Evolutionary conservation across 164 flowering plant genomes (phyloP).

Genomic region (Tinospora cordifolia): DNA sequence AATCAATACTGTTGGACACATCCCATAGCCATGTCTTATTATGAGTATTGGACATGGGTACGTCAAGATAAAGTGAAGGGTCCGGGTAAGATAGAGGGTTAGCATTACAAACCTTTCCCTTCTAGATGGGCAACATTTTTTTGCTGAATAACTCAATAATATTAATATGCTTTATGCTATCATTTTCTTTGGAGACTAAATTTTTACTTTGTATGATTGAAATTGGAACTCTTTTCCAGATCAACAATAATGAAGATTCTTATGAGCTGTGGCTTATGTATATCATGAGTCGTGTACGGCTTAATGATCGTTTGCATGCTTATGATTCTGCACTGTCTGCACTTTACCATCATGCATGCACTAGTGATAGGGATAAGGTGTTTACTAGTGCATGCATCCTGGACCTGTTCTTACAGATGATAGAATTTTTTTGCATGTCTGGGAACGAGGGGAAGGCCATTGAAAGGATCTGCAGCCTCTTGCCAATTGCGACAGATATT

Average conservation of each 20-base stretch:
- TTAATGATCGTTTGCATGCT: conserved; percentile 49
- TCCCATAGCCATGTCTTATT: too few relatives aligned
- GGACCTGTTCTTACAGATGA: conserved; percentile 75
- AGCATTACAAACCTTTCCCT: too few relatives aligned
- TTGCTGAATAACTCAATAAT: background rate
- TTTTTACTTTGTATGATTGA: conserved; percentile 21
- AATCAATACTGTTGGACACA: too few relatives aligned
- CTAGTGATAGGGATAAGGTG: conserved; percentile 25
- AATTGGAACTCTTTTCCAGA: conserved; percentile 37
- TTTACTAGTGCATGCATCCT: conserved; percentile 66
- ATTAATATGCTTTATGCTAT: background rate
- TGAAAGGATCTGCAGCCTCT: conserved; percentile 31
- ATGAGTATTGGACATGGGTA: too few relatives aligned
- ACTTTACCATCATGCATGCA: conserved; percentile 37
- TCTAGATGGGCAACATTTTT: too few relatives aligned
- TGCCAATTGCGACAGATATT: conserved; percentile 22
- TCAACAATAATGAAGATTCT: conserved; percentile 47
- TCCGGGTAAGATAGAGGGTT: too few relatives aligned
- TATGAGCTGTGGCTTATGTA: conserved; percentile 86
- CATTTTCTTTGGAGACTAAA: conserved; percentile 4
- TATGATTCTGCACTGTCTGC: conserved; percentile 56
- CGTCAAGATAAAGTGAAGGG: too few relatives aligned
- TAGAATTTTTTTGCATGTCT: conserved; percentile 58
- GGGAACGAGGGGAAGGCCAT: conserved; percentile 48
- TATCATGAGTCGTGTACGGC: conserved; percentile 61